These are phyloP conservation scores for Scytalidium sp. DNA, from an alignment of 2,329 filamentous ascomycete species.

Conservation along the genomic window DNA sequence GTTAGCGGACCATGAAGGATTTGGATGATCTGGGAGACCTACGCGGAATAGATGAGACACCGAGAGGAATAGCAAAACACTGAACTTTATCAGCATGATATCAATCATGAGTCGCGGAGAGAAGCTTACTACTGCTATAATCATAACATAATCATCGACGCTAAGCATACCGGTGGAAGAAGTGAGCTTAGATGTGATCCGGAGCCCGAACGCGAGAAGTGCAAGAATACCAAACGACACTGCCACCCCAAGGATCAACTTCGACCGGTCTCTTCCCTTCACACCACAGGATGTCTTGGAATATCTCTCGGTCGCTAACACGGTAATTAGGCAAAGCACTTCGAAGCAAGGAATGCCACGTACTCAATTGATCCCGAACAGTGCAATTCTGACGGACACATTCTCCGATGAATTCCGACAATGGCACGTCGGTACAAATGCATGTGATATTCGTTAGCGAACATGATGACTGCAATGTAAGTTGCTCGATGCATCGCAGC, in stretches of 20 bases:
- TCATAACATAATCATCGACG: constrained; percentile 6
- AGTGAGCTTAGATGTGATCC: neutral
- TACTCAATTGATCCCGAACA: neutral
- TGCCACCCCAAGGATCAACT: neutral
- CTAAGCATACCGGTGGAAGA: neutral
- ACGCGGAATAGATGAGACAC: neutral
- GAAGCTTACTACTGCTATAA: constrained; percentile 1
- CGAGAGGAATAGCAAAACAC: neutral
- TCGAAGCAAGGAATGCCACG: neutral
- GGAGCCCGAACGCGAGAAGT: neutral
- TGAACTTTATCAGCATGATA: neutral
- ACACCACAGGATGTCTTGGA: constrained; percentile 2
- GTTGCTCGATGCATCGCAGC: constrained; percentile 1
- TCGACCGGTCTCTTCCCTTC: neutral
- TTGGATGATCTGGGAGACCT: neutral
- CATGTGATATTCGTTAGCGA: constrained; percentile 2
- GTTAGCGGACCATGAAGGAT: neutral
- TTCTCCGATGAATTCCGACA: neutral
- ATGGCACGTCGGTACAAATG: constrained; percentile 1
- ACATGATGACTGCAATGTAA: constrained; percentile 3
- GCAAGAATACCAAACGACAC: neutral
- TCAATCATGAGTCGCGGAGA: neutral
- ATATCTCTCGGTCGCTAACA: neutral
- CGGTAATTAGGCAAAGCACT: too few relatives aligned
- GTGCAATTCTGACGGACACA: constrained; percentile 4